Conservation (phyloP, 2,329 filamentous ascomycete species). For the Penicillium hordei region DNA sequence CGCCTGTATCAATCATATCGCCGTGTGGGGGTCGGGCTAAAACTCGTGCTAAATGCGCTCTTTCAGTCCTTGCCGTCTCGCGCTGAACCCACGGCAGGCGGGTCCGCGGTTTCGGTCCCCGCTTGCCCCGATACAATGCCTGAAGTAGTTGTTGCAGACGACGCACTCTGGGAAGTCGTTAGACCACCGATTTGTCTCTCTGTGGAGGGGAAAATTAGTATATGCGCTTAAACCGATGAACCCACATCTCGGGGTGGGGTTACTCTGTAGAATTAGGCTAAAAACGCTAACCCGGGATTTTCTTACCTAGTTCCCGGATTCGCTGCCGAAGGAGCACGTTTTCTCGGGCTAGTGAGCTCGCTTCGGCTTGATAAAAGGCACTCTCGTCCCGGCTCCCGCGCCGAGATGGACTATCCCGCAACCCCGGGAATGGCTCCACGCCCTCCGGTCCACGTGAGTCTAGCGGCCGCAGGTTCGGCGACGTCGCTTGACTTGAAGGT, state of each 20-base stretch:
- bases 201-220: constrained; percentile 6
- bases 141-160: constrained; percentile 11
- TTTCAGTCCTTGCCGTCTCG: constrained; percentile 23
- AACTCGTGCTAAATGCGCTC: background rate
- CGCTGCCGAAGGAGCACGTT: constrained; percentile 50
- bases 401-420: constrained; percentile 31
- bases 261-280: background rate
- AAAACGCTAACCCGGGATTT: background rate
- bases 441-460: constrained; percentile 29
- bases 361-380: constrained; percentile 51
- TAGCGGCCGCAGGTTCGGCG: constrained; percentile 39
- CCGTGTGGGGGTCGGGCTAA: background rate
- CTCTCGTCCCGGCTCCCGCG: constrained; percentile 48
- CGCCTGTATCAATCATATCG: constrained; percentile 5
- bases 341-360: constrained; percentile 47
- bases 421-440: constrained; percentile 27
- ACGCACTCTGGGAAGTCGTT: constrained; percentile 5
- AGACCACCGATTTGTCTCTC: constrained; percentile 27
- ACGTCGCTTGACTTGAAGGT: constrained; percentile 38
- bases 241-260: constrained; percentile 5
- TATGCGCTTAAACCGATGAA: background rate
- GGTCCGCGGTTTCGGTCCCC: constrained; percentile 20
- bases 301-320: constrained; percentile 49
- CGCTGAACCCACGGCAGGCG: constrained; percentile 16
- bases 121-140: constrained; percentile 16